These are phyloP conservation scores for Colletotrichum tofieldiae DNA, from an alignment of 2,329 filamentous ascomycete genomes.

Conservation along the genomic window DNA sequence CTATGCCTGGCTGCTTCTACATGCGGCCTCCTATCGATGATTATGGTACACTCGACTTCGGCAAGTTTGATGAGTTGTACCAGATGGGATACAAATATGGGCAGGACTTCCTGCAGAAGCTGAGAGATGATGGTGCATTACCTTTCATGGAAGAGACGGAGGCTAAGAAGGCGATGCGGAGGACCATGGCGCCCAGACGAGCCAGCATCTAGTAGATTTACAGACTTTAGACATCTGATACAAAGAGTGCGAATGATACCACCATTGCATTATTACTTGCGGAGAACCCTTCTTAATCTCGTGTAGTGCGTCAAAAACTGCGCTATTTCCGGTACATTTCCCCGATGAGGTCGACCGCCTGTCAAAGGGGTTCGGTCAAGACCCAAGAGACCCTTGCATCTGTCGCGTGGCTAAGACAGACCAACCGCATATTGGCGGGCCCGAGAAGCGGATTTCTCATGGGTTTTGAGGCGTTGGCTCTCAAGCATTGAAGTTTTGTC, in stretches of 20 bases:
- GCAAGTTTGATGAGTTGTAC: slow-evolving; percentile 98
- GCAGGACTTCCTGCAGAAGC: slow-evolving; percentile 81
- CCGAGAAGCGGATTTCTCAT: slow-evolving; percentile 8
- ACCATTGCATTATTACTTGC: neutral
- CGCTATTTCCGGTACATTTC: neutral
- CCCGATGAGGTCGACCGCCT: slow-evolving; percentile 3
- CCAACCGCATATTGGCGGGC: neutral
- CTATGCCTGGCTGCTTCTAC: slow-evolving; percentile 90
- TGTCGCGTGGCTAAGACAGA: slow-evolving; percentile 8
- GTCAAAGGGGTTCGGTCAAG: slow-evolving; percentile 9
- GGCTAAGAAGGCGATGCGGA: slow-evolving; percentile 81
- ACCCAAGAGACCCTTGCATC: neutral
- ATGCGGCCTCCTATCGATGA: slow-evolving; percentile 95
- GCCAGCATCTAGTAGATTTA: slow-evolving; percentile 75
- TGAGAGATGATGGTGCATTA: slow-evolving; percentile 85
- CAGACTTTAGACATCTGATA: slow-evolving; percentile 3
- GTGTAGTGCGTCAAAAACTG: neutral
- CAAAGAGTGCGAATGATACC: slow-evolving; percentile 26
- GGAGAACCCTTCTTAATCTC: neutral
- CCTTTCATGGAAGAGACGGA: slow-evolving; percentile 80
- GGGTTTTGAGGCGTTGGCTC: slow-evolving; percentile 20
- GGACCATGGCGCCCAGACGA: slow-evolving; percentile 84
- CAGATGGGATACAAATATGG: slow-evolving; percentile 90
- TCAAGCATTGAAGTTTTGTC: neutral
- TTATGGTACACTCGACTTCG: slow-evolving; percentile 96